Conservation (phyloP, 1,284 basidiomycete genomes). For the Ceratobasidium sp. region DNA sequence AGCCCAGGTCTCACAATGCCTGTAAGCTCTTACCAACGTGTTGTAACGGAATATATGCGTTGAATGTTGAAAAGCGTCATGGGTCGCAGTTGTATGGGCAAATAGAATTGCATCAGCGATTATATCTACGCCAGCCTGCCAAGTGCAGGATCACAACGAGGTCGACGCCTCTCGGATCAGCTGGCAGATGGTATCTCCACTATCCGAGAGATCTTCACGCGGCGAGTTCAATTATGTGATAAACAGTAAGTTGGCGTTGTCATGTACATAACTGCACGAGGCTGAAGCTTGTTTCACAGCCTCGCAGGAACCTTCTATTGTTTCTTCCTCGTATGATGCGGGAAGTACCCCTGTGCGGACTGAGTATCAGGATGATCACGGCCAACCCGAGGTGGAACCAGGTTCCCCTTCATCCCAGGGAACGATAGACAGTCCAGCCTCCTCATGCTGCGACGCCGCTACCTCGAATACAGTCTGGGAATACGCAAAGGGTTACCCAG, state of each 20-base stretch:
- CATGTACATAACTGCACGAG: background rate
- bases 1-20: constrained; percentile 25
- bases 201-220: background rate
- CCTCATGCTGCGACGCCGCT: constrained; percentile 3
- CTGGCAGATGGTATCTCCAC: constrained; percentile 16
- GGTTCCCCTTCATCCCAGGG: constrained; percentile 25
- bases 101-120: constrained; percentile 27
- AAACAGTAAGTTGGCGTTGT: constrained; percentile 7
- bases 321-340: background rate
- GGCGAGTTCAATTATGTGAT: constrained; percentile 21
- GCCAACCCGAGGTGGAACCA: background rate
- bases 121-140: constrained; percentile 7
- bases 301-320: background rate
- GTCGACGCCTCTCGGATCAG: constrained; percentile 13
- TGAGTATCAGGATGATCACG: background rate
- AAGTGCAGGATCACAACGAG: constrained; percentile 34
- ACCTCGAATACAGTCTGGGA: background rate
- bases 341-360: background rate
- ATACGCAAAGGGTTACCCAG: background rate
- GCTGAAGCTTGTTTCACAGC: background rate
- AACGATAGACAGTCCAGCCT: constrained; percentile 9
- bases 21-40: constrained; percentile 8
- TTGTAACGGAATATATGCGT: constrained; percentile 14
- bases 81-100: constrained; percentile 26
- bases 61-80: constrained; percentile 22